Evolutionary conservation across 208 protist species (phyloP).

Genomic region (Wallacemonas sp.): DNA sequence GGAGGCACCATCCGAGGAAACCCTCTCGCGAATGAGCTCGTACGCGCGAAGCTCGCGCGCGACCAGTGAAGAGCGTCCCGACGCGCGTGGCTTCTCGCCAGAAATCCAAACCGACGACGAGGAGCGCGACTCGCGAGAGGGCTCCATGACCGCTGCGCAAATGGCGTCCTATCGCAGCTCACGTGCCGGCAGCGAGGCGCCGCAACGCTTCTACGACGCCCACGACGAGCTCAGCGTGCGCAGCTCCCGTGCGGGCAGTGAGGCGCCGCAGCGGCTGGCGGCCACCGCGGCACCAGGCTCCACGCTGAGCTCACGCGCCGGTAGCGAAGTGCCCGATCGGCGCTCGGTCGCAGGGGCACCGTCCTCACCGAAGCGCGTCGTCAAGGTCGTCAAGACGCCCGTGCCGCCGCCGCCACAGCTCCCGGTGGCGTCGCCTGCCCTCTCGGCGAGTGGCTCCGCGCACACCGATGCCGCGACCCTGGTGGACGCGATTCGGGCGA

Average conservation of each 20-base stretch:
- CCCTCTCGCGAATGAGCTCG: slow-evolving; percentile 17
- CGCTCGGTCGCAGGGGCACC: slow-evolving; percentile 12
- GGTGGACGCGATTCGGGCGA: not conserved
- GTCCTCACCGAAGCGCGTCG: slow-evolving; percentile 24
- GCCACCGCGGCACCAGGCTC: not conserved
- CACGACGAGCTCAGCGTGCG: slow-evolving; percentile 11
- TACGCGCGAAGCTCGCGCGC: slow-evolving; percentile 39
- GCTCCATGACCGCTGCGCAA: slow-evolving; percentile 29
- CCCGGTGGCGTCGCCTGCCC: slow-evolving; percentile 10
- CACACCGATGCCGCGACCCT: slow-evolving; percentile 3
- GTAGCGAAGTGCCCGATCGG: slow-evolving; percentile 39
- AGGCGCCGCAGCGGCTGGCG: slow-evolving; percentile 1
- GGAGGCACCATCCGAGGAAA: slow-evolving; percentile 32
- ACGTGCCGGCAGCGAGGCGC: slow-evolving; percentile 49
- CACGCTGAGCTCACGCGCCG: slow-evolving; percentile 40
- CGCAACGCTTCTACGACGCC: slow-evolving; percentile 28
- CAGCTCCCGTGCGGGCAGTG: slow-evolving; percentile 46
- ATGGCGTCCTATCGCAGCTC: slow-evolving; percentile 45
- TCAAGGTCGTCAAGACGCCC: slow-evolving; percentile 20
- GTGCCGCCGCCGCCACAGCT: slow-evolving; percentile 11
- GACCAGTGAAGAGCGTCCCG: slow-evolving; percentile 48
- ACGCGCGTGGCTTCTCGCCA: slow-evolving; percentile 20
- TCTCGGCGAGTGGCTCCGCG: too few species aligned
- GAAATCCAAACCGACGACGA: slow-evolving; percentile 3
- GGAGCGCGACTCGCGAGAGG: not conserved